Conservation (phyloP, 2,329 filamentous ascomycete genomes). For the Colletotrichum theobromicola region DNA sequence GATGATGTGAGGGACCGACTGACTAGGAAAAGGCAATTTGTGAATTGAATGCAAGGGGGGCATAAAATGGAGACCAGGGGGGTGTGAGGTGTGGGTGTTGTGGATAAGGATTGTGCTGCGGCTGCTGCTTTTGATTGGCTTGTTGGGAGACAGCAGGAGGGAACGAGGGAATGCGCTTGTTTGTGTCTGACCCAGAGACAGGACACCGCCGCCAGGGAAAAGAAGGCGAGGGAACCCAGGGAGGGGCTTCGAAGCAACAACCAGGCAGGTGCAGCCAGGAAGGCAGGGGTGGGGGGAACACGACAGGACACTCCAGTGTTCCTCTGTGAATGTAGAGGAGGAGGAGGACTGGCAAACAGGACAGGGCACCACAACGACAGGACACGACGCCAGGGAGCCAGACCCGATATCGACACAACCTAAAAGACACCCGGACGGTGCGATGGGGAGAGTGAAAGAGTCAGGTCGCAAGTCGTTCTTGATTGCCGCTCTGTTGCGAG, state of each 20-base stretch:
- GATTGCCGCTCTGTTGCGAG: not conserved
- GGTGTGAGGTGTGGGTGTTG: constrained; percentile 8
- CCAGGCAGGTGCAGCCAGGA: not conserved
- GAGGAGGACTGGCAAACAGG: not conserved
- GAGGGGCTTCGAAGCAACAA: not conserved
- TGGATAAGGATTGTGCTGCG: not conserved
- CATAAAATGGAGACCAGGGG: constrained; percentile 4
- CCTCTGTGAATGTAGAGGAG: too few relatives aligned
- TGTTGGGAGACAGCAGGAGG: not conserved
- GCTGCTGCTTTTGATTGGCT: not conserved
- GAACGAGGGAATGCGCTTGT: constrained; percentile 11
- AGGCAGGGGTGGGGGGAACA: not conserved
- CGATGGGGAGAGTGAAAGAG: not conserved
- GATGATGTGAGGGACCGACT: constrained; percentile 17
- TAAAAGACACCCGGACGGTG: constrained; percentile 11
- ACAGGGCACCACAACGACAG: not conserved
- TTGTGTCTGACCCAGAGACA: constrained; percentile 15
- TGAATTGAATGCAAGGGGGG: constrained; percentile 19
- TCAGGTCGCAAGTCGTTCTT: not conserved
- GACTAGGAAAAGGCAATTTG: constrained; percentile 22
- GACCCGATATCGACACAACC: constrained; percentile 1
- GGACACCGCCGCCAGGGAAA: constrained; percentile 11
- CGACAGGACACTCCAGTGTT: not conserved
- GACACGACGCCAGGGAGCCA: not conserved
- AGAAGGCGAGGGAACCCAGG: constrained; percentile 12